phyloP scores from a whole-genome alignment of 306 rosid genomes.

The Sophora flavescens region DNA sequence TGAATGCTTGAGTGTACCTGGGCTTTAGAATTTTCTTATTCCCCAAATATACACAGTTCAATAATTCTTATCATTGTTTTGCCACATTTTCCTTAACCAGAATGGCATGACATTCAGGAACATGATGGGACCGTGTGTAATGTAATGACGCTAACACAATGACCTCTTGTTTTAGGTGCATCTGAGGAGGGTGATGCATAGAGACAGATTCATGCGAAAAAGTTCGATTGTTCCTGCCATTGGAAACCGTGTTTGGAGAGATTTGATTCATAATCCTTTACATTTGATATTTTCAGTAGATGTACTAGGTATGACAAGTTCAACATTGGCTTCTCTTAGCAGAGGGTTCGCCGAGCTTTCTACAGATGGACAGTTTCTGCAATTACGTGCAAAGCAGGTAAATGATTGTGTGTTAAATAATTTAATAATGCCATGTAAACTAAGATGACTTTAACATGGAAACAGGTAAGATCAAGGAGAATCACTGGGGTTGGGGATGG shows the following conservation, averaged over 20 bases:
- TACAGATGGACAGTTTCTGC: constrained; percentile 93
- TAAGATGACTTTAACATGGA: constrained; percentile 46
- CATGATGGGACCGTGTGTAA: constrained; percentile 15
- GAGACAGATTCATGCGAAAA: constrained; percentile 92
- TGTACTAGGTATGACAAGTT: constrained; percentile 98
- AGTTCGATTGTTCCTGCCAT: constrained; percentile 87
- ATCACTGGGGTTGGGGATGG: constrained; percentile 98
- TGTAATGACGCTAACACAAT: constrained; percentile 38
- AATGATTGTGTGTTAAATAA: constrained; percentile 13
- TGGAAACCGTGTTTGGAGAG: constrained; percentile 96
- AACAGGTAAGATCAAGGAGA: constrained; percentile 92
- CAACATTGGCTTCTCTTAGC: constrained; percentile 93
- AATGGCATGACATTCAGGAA: constrained; percentile 20
- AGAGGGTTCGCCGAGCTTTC: constrained; percentile 98
- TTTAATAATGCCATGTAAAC: constrained; percentile 26
- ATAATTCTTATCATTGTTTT: constrained; percentile 26
- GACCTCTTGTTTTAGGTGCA: constrained; percentile 74
- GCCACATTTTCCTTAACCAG: constrained; percentile 22
- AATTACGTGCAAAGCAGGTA: constrained; percentile 97
- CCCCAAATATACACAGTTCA: neutral
- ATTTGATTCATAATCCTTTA: constrained; percentile 92
- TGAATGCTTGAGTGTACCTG: constrained; percentile 23
- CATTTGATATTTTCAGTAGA: constrained; percentile 93
- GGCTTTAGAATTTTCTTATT: constrained; percentile 3
- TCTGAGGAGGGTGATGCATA: constrained; percentile 95